Evolutionary conservation across 495 filamentous ascomycete genomes (phyloP).

Genomic region (Penicillium cataractarum): DNA sequence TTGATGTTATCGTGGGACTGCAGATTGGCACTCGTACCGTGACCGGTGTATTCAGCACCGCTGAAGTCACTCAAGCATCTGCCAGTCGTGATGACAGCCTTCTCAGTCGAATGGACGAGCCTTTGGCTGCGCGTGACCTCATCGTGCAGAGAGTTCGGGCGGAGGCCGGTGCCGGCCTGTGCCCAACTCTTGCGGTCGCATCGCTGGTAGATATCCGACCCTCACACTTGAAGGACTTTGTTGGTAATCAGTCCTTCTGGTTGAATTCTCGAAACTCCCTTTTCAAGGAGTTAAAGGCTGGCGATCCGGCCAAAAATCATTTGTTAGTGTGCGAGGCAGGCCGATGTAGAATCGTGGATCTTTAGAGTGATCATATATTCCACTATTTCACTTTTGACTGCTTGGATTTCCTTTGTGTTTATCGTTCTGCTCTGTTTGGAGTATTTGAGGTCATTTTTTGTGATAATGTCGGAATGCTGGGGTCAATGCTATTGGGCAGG

Average conservation of each 20-base stretch:
- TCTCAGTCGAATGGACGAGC: conserved; percentile 33
- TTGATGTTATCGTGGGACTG: conserved; percentile 75
- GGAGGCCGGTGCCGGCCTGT: conserved; percentile 44
- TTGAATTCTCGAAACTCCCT: conserved; percentile 52
- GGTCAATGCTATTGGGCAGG: neutral
- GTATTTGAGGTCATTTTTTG: neutral
- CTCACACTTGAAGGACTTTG: conserved; percentile 54
- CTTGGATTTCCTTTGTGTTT: neutral
- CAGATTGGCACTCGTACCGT: conserved; percentile 57
- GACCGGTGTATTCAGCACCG: conserved; percentile 44
- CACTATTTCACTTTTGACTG: neutral
- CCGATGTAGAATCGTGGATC: conserved; percentile 47
- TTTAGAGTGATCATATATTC: conserved; percentile 24
- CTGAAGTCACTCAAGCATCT: conserved; percentile 20
- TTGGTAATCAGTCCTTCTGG: conserved; percentile 54
- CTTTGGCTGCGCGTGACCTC: conserved; percentile 41
- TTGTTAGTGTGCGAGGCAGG: conserved; percentile 56
- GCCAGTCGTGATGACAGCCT: conserved; percentile 25
- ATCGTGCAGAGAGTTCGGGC: conserved; percentile 41
- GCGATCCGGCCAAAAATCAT: conserved; percentile 45
- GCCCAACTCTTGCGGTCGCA: conserved; percentile 37
- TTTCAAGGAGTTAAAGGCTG: conserved; percentile 47
- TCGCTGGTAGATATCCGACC: conserved; percentile 46
- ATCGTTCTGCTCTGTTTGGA: neutral
- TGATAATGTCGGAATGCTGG: neutral